These are phyloP conservation scores for Biscogniauxia mediterranea DNA, from an alignment of 2,329 filamentous ascomycete genomes.

Conservation along the genomic window DNA sequence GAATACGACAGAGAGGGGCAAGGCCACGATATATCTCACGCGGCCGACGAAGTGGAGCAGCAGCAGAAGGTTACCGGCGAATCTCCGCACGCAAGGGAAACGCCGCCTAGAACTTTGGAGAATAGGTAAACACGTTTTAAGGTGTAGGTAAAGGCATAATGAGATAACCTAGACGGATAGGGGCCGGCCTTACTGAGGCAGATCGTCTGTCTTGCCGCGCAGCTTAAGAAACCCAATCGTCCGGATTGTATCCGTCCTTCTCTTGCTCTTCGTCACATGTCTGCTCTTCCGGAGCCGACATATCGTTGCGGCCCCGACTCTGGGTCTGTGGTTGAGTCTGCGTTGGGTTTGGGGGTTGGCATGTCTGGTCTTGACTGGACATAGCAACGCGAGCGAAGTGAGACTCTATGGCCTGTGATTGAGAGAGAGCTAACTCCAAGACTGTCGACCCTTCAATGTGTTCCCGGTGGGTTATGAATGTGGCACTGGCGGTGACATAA, in stretches of 20 bases:
- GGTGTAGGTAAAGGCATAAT: neutral
- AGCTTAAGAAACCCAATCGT: neutral
- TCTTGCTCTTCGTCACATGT: neutral
- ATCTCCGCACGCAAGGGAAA: conserved; percentile 7
- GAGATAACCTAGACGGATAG: too few relatives aligned
- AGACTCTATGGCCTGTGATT: neutral
- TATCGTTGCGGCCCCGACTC: neutral
- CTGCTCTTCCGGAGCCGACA: neutral
- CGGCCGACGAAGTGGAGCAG: conserved; percentile 9
- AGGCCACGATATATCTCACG: conserved; percentile 5
- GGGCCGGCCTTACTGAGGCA: neutral
- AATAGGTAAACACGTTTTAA: neutral
- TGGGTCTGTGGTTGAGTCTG: neutral
- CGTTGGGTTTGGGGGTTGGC: too few relatives aligned
- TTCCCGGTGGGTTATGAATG: neutral
- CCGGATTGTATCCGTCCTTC: neutral
- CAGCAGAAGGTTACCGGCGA: conserved; percentile 7
- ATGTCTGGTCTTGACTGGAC: neutral
- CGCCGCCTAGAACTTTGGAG: neutral
- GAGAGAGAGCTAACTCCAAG: neutral
- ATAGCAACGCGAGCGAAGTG: neutral
- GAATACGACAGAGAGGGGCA: conserved; percentile 7
- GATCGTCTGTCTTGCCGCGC: neutral
- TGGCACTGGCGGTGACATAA: neutral
- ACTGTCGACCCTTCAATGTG: neutral